phyloP scores from a whole-genome alignment of 768 basidiomycete genomes.

The Suillus alpinus region DNA sequence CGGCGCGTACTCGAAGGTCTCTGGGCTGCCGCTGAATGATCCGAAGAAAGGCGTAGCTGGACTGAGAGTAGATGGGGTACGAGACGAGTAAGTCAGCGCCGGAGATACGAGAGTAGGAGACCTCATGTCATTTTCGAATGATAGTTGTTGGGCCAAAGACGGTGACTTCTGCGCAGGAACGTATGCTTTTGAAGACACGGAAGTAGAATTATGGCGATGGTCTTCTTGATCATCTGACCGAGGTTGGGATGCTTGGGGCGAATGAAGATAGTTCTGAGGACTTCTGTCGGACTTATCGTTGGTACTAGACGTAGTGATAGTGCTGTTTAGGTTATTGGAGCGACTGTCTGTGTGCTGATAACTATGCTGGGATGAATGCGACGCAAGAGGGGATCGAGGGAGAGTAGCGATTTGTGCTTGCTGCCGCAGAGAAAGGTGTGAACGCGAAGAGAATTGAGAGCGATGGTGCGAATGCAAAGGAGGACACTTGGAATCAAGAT shows the following conservation, averaged over 20 bases:
- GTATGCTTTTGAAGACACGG: constrained; percentile 11
- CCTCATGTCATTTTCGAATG: constrained; percentile 27
- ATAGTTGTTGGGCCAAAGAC: constrained; percentile 12
- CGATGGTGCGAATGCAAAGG: constrained; percentile 4
- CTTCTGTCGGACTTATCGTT: constrained; percentile 8
- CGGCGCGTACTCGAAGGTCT: constrained; percentile 27
- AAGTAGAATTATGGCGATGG: constrained; percentile 8
- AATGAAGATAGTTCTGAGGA: constrained; percentile 23
- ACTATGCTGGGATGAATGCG: constrained; percentile 8
- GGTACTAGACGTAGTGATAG: constrained; percentile 17
- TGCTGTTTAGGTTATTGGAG: constrained; percentile 24
- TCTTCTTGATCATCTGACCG: not conserved
- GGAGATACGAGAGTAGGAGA: constrained; percentile 64
- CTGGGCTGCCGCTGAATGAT: constrained; percentile 35
- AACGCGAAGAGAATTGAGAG: constrained; percentile 2
- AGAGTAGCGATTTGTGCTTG: constrained; percentile 4
- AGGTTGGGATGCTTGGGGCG: constrained; percentile 15
- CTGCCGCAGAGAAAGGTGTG: constrained; percentile 1
- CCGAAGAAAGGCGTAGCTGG: constrained; percentile 73
- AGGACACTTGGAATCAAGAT: constrained; percentile 6
- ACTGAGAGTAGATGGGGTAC: constrained; percentile 63
- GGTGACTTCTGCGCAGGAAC: constrained; percentile 13
- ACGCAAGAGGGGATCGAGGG: constrained; percentile 4
- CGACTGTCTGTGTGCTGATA: constrained; percentile 18
- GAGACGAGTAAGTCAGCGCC: constrained; percentile 64